Base-by-base conservation (phyloP, 352 stramenopile species). In the Globisporangium parvum region DNA sequence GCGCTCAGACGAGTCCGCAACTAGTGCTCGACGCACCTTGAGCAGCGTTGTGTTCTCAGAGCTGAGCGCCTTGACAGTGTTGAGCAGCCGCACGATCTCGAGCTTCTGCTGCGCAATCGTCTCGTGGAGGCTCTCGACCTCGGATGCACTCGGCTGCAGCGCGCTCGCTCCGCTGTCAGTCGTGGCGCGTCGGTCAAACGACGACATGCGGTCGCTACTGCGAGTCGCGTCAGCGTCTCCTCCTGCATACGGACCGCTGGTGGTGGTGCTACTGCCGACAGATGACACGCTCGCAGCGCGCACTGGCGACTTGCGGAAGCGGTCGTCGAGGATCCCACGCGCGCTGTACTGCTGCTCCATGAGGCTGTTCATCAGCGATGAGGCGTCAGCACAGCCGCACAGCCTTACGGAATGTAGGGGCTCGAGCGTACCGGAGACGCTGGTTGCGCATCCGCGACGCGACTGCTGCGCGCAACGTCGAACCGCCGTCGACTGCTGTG, bases 391-490 rank as follows among this genome's bases (percentile, higher is more conserved):
- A 12, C 14, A 37, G 41, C 33, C 57, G 31, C 31, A 35, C 10
- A 1, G 31, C 6, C 5, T 35, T 9, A 35, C 6, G 5, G 6
- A 10, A 11, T 11, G 5, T 12, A 37, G 31, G 6, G 11, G 4
- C 0, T 37, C 3, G 31, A 37, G 31, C 57, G 15, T 55, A 87
- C 77, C 75, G 66, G 53, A 89, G 70, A 14, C 85, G 72, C 47
- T 93, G 83, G 52, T 93, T 93, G 21, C 83, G 77, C 78, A 91
- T 91, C 24, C 85, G 70, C n/a, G 80, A 88, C 4, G 81, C 85
- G 12, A 90, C 79, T 1, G 82, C 85, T 21, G 85, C 85, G 54
- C 82, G 69, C 37, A 95, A 59, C 5, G 82, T 95, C 11, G 81
- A 89, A 0, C 65, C 82, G 31, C 85, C 85, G 62, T 95, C 82